Percentiles rank a stretch among this genome's conserved stretches.
These are phyloP conservation scores for Allomyces macrogynus DNA, from an alignment of 192 early-diverging fungal genomes.

Conservation along the genomic window DNA sequence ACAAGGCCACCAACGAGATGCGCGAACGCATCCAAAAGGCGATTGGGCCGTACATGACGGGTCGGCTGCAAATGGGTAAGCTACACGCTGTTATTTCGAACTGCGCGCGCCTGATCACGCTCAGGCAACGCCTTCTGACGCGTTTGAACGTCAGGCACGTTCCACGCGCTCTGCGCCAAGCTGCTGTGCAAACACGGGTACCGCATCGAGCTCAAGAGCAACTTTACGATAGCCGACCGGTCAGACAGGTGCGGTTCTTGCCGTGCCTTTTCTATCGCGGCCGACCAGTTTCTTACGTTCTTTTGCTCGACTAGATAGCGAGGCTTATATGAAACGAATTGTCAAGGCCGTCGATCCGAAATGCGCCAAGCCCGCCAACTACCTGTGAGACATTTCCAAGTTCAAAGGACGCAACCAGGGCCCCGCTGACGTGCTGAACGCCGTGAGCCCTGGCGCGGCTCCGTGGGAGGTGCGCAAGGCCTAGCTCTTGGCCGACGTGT, in stretches of 20 bases:
- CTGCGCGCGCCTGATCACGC: too few relatives aligned
- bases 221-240: conserved; percentile 12
- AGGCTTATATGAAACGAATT: neutral
- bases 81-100: too few relatives aligned
- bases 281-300: neutral
- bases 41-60: conserved; percentile 1
- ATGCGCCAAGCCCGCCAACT: neutral
- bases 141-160: conserved; percentile 1
- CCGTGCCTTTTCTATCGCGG: conserved; percentile 4
- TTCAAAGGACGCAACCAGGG: neutral
- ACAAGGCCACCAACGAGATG: conserved; percentile 15
- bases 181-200: conserved; percentile 3
- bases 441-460: neutral
- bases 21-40: conserved; percentile 3
- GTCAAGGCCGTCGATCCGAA: neutral
- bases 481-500: neutral
- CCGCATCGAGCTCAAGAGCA: conserved; percentile 2
- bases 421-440: neutral
- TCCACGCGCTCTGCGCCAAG: conserved; percentile 7
- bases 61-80: conserved; percentile 6
- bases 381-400: neutral
- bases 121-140: too few relatives aligned
- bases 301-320: neutral
- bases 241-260: conserved; percentile 1
- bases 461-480: neutral